Evolutionary conservation across 192 early-diverging fungal genomes (phyloP), one percentile per base, ranked within the genome.

Genomic region (Piromyces sp.): DNA sequence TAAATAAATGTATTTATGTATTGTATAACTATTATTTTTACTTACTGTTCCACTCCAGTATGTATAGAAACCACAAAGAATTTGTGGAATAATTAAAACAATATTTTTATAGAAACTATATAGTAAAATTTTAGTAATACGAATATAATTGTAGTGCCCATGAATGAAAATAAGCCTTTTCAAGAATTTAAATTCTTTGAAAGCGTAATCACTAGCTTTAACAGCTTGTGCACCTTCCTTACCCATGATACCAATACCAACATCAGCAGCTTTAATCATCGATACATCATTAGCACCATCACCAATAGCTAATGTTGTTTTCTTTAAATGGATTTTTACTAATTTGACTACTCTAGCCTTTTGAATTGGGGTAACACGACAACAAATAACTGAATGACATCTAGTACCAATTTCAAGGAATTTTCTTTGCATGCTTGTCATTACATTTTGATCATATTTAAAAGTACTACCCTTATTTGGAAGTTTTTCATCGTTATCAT

Each of bases 271-370:
- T 22, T 68, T 68, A 68, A 68, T 68, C 51, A 68, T 68, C 14
- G 86, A 83, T 30, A 92, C 89, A 84, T 92, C 91, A 83, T 92
- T 91, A 17, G 90, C 91, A 13, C 90, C 88, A 81, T 91, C 90
- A 29, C 90, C 90, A 79, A 92, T 91, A 26, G 88, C 86, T 14
- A 91, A 84, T 36, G 79, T 82, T 30, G 79, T 79, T 33, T 82
- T 80, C 16, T 22, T 78, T 84, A 91, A 91, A 19, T 94, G 93
- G 78, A 91, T 91, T 42, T 94, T 92, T 36, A 99, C 92, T 80
- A 99, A 85, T 84, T 93, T 92, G 22, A 98, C 96, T 30, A 99
- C 97, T 84, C 95, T 86, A 7, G 97, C 97, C 87, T 99, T 99
- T 87, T 99, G 97, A 81, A 99, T 84, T 11, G 97, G 97, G 33